A percentile compares a stretch with the other conserved stretches of the same genome.
phyloP scores from a whole-genome alignment of 2,329 filamentous ascomycete species.

The Hypoxylon sp. region DNA sequence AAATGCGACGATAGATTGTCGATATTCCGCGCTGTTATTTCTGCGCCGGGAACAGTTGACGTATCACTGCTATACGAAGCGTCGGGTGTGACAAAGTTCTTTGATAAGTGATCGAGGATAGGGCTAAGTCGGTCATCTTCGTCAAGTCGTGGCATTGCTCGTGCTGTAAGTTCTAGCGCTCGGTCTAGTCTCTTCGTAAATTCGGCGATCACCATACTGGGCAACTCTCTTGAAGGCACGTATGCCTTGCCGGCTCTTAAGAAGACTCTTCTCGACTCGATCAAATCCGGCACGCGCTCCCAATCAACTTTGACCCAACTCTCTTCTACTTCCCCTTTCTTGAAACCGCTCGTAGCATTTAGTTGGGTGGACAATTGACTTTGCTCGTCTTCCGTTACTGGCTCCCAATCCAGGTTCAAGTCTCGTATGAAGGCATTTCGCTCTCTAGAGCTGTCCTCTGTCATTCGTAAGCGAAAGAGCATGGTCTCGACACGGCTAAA shows the following conservation, averaged over 20 bases:
- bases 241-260: constrained; percentile 86
- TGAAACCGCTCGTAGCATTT: constrained; percentile 55
- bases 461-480: constrained; percentile 85
- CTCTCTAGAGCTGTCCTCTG: constrained; percentile 78
- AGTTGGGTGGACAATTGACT: constrained; percentile 69
- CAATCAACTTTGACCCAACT: constrained; percentile 97
- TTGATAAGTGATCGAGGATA: constrained; percentile 80
- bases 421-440: constrained; percentile 77
- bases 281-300: constrained; percentile 88
- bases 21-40: constrained; percentile 80
- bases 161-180: constrained; percentile 88
- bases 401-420: constrained; percentile 85
- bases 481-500: constrained; percentile 88
- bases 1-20: constrained; percentile 83
- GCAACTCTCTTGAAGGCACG: constrained; percentile 85
- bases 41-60: constrained; percentile 71
- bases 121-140: constrained; percentile 89
- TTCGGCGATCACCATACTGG: constrained; percentile 88
- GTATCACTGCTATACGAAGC: constrained; percentile 76
- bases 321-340: constrained; percentile 76
- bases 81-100: constrained; percentile 94
- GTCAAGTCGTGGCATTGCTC: constrained; percentile 88
- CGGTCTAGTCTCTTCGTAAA: constrained; percentile 82
- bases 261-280: constrained; percentile 81
- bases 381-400: constrained; percentile 81